These are phyloP conservation scores for Cucurbita maxima DNA, from an alignment of 306 rosid species.

Conservation along the genomic window DNA sequence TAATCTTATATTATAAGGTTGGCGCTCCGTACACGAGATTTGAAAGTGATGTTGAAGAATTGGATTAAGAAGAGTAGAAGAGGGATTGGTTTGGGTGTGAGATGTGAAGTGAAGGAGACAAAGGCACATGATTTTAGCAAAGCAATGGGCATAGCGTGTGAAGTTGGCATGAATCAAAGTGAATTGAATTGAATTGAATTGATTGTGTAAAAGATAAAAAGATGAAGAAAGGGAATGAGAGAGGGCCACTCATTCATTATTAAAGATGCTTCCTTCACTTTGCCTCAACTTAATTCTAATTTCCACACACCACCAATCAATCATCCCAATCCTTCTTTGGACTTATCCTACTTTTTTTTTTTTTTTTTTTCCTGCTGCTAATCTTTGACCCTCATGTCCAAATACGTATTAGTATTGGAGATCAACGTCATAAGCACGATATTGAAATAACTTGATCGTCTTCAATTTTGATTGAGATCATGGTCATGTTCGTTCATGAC, in stretches of 20 bases:
- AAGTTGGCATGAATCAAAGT: neutral
- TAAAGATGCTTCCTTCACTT: conserved; percentile 4
- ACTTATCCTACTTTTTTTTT: neutral
- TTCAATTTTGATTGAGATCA: neutral
- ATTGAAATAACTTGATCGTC: neutral
- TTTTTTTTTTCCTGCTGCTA: too few relatives aligned
- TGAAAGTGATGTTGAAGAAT: neutral
- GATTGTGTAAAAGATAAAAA: neutral
- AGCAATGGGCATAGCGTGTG: conserved; percentile 3
- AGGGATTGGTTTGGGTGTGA: neutral
- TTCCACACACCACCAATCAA: neutral
- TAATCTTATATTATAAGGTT: too few relatives aligned
- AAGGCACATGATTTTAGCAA: conserved; percentile 1
- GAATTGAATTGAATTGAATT: neutral
- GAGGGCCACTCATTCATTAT: conserved; percentile 3
- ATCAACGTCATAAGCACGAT: neutral
- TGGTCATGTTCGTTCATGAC: too few relatives aligned
- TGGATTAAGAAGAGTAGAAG: neutral
- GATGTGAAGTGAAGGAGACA: neutral
- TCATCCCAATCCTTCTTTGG: neutral
- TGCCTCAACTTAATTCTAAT: conserved; percentile 1
- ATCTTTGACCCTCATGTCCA: neutral
- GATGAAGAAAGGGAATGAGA: neutral
- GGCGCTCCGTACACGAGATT: too few relatives aligned
- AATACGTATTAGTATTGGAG: neutral